phyloP scores from a whole-genome alignment of 805 yeast species.

The Kuraishia cidri region DNA sequence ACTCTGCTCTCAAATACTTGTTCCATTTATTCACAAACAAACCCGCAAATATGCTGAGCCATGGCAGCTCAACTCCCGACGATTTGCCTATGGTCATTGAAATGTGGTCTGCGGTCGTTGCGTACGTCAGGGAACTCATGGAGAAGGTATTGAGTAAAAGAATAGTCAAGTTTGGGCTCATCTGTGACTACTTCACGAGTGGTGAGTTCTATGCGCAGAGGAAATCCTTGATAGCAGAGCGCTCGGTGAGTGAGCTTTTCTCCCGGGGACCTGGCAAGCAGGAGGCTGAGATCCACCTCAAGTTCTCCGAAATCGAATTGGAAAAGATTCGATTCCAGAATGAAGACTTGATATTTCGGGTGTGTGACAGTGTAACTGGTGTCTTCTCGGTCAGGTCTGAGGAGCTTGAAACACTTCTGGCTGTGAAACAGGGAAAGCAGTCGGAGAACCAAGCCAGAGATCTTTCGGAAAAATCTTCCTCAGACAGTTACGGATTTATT shows the following conservation, averaged over 20 bases:
- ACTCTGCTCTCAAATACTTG: conserved; percentile 16
- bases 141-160: conserved; percentile 23
- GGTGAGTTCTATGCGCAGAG: conserved; percentile 29
- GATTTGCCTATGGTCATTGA: conserved; percentile 51
- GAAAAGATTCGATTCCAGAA: conserved; percentile 23
- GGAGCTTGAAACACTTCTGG: conserved; percentile 24
- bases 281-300: conserved; percentile 24
- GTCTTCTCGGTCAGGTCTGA: conserved; percentile 24
- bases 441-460: not conserved
- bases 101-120: conserved; percentile 45
- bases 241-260: not conserved
- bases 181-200: conserved; percentile 42
- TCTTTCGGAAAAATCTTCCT: not conserved
- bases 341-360: conserved; percentile 13
- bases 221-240: not conserved
- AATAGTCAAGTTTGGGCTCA: conserved; percentile 42
- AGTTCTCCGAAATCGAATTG: conserved; percentile 34
- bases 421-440: not conserved
- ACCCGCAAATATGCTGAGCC: not conserved
- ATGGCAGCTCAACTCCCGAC: conserved; percentile 2
- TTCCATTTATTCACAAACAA: conserved; percentile 12
- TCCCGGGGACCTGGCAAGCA: conserved; percentile 9
- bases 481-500: conserved; percentile 35
- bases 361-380: conserved; percentile 16
- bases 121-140: conserved; percentile 24